phyloP scores from a whole-genome alignment of 176 grass and related monocot genomes.

The Tillandsia fasciculata region DNA sequence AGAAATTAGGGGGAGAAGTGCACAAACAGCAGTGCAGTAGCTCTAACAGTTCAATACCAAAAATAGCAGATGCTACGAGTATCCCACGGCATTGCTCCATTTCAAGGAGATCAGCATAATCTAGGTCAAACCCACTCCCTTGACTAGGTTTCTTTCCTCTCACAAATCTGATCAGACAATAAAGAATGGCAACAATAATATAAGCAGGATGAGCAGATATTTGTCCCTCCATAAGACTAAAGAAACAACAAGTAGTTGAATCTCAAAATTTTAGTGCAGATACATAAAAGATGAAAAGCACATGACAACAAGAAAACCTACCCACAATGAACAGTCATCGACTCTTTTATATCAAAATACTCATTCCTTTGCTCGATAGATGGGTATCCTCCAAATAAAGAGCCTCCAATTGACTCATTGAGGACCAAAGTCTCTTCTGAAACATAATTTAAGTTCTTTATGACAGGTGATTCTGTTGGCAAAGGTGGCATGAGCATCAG shows the following conservation, averaged over 20 bases:
- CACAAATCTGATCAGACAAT: constrained; percentile 58
- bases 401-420: constrained; percentile 45
- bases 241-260: neutral
- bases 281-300: neutral
- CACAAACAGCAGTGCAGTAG: neutral
- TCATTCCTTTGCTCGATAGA: constrained; percentile 60
- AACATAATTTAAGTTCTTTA: constrained; percentile 63
- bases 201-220: neutral
- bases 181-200: constrained; percentile 21
- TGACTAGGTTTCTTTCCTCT: constrained; percentile 72
- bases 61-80: constrained; percentile 95
- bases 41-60: constrained; percentile 43
- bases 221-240: neutral
- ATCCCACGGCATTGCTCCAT: constrained; percentile 66
- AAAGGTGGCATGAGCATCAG: constrained; percentile 44
- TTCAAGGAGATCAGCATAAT: constrained; percentile 76
- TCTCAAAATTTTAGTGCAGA: neutral
- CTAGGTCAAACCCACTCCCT: constrained; percentile 83
- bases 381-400: constrained; percentile 89
- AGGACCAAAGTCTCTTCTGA: constrained; percentile 50
- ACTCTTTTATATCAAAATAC: constrained; percentile 82
- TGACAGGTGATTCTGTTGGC: constrained; percentile 53
- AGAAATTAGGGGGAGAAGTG: neutral
- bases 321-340: constrained; percentile 83
- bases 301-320: constrained; percentile 30